Evolutionary conservation across 2,329 filamentous ascomycete genomes (phyloP), one percentile per base, ranked within the genome.

Genomic region (Chrysosporium keratinophilum): DNA sequence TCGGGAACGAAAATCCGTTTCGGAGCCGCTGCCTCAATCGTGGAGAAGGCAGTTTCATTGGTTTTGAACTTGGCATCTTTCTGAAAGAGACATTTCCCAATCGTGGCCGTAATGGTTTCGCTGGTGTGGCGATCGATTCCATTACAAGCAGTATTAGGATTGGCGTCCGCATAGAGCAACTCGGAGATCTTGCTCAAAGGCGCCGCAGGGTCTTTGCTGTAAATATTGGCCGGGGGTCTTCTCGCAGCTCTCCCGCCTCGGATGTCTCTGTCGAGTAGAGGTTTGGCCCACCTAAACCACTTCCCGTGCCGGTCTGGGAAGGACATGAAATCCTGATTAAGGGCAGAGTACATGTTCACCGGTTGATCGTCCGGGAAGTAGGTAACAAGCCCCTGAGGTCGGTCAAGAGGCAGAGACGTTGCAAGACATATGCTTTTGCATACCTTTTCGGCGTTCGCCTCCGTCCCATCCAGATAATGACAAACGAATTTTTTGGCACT

Each of bases 241-340:
- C 54, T 56, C n/a, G 39, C 47, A 11, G 28, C 37, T 49, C 50
- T 39, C 11, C 54, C 50, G 39, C 57, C 59, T 40, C 56, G 54
- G 33, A 58, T 60, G n/a, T 54, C 54, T 15, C 58, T 42, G 49
- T 64, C 61, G 14, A 58, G 54, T 14, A 63, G 59, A 7, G 64
- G 59, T 54, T 65, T 63, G 35, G 62, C 62, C 70, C 69, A 72
- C 54, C 70, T 63, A 56, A 69, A 64, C 70, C 70, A 72, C 33
- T 59, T 42, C 20, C 63, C 65, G 46, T 63, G 58, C 20, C 63
- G 61, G 47, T 71, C 62, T 43, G 65, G 58, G 61, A 65, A 69
- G 9, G 65, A 60, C 9, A 62, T 56, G 52, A 57, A 62, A 23
- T 56, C 46, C 6, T 61, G 61, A 11, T 61, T 59, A 12, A 57